Evolutionary conservation across 73 alveolate genomes (phyloP).

Genomic region (Paramecium tetraurelia): DNA sequence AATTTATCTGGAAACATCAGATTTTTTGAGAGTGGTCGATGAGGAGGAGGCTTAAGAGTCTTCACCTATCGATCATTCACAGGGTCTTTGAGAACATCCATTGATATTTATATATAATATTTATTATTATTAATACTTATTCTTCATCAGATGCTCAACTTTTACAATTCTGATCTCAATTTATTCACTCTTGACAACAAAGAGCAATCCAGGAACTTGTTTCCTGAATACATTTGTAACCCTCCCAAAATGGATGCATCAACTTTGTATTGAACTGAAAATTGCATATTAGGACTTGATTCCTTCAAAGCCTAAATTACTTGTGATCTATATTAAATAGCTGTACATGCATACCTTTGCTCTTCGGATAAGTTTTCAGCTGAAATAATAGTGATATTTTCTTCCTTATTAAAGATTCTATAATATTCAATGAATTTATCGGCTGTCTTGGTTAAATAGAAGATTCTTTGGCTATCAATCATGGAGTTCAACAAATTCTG

Average conservation of each 20-base stretch:
- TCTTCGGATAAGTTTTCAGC: slow-evolving; percentile 67
- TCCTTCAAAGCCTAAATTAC: slow-evolving; percentile 71
- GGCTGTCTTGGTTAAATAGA: slow-evolving; percentile 64
- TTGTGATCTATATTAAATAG: slow-evolving; percentile 49
- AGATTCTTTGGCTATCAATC: slow-evolving; percentile 75
- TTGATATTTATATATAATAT: neutral
- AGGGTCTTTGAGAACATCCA: slow-evolving; percentile 73
- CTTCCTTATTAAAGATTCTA: slow-evolving; percentile 68
- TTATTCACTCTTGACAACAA: slow-evolving; percentile 70
- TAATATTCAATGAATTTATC: slow-evolving; percentile 73
- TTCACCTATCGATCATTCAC: slow-evolving; percentile 65
- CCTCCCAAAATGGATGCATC: slow-evolving; percentile 80
- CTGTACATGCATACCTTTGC: slow-evolving; percentile 50
- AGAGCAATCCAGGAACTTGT: slow-evolving; percentile 77
- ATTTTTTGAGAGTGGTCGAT: slow-evolving; percentile 67
- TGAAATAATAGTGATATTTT: slow-evolving; percentile 74
- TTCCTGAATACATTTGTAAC: slow-evolving; percentile 79
- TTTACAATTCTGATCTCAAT: slow-evolving; percentile 67
- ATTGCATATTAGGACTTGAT: slow-evolving; percentile 33
- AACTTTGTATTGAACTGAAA: slow-evolving; percentile 68
- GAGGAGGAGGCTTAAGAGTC: slow-evolving; percentile 77
- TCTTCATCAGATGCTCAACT: slow-evolving; percentile 54
- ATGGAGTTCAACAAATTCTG: slow-evolving; percentile 65
- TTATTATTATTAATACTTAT: neutral
- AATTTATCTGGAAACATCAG: slow-evolving; percentile 69